These are phyloP conservation scores for Thinopyrum elongatum DNA, from an alignment of 176 grass and related monocot species.

Conservation along the genomic window DNA sequence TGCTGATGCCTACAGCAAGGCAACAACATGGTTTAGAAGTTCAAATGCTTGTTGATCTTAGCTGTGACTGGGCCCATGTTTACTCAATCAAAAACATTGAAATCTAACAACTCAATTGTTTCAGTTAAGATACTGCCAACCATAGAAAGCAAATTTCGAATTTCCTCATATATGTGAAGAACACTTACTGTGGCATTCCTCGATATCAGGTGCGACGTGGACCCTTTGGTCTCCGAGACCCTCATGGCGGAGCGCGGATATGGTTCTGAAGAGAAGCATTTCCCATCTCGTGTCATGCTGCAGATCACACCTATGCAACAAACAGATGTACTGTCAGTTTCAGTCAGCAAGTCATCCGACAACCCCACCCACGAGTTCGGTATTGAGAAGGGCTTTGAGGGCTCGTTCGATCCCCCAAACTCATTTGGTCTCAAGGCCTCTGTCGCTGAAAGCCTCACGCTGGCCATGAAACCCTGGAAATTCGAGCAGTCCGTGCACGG, in stretches of 20 bases:
- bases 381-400: slow-evolving; percentile 63
- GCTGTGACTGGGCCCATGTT: background rate
- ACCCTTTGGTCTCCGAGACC: slow-evolving; percentile 60
- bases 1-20: background rate
- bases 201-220: slow-evolving; percentile 66
- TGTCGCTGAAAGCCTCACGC: slow-evolving; percentile 45
- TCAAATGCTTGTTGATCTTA: background rate
- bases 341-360: slow-evolving; percentile 74
- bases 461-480: slow-evolving; percentile 93
- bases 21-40: slow-evolving; percentile 7
- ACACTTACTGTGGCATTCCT: slow-evolving; percentile 23
- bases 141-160: background rate
- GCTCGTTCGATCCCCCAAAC: slow-evolving; percentile 69
- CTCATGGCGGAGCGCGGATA: slow-evolving; percentile 87
- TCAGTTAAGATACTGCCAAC: background rate
- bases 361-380: slow-evolving; percentile 75
- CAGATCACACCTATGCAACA: slow-evolving; percentile 89
- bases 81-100: slow-evolving; percentile 7
- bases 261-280: slow-evolving; percentile 84
- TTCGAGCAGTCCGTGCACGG: slow-evolving; percentile 84
- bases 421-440: slow-evolving; percentile 60
- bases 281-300: slow-evolving; percentile 80
- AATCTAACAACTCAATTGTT: background rate
- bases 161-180: background rate
- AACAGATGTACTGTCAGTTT: slow-evolving; percentile 65